Evolutionary conservation across 2,329 filamentous ascomycete genomes (phyloP), one percentile per base, ranked within the genome.

Genomic region (Cercospora sp.): DNA sequence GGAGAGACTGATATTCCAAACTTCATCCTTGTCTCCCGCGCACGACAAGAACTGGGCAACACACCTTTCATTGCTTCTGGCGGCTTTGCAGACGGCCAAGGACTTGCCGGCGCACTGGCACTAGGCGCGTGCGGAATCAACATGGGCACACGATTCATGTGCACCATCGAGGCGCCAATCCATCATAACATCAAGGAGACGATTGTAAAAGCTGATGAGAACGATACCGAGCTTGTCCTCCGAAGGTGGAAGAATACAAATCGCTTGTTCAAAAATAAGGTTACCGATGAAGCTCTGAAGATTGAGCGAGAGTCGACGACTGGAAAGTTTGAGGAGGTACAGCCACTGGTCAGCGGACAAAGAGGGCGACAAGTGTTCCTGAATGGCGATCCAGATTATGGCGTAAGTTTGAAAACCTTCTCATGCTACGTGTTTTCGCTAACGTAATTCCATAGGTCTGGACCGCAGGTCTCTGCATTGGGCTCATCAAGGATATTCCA

Each of bases 131-230:
- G 92, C 78, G 94, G 94, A 72, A 89, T 98, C 82, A 98, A 98
- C 82, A 98, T 98, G 94, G 94, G 94, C 65, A 98, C 94, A 10
- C 86, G 94, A 55, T 98, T 97, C 83, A 95, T 98, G 91, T 94
- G 91, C 82, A 98, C 94, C 0, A 85, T 93, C 57, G 67, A 97
- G 81, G 89, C 93, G 9, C 94, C 94, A 0, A 91, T 98, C 70
- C 94, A 98, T 81, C 79, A 87, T 59, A 96, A 96, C 73, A 92
- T 98, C 83, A 98, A 98, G 86, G 86, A 95, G 79, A 86, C 91
- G 72, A 98, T 98, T 76, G 93, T 97, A 58, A 86, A 88, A 64
- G 91, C 93, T 1, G 86, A 92, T 70, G 94, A 98, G 84, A 92
- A 91, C 23, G 92, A 97, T 79, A 98, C 94, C 0, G 88, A 93